Evolutionary conservation across 768 basidiomycete genomes (phyloP).

Genomic region (Mycena venus): DNA sequence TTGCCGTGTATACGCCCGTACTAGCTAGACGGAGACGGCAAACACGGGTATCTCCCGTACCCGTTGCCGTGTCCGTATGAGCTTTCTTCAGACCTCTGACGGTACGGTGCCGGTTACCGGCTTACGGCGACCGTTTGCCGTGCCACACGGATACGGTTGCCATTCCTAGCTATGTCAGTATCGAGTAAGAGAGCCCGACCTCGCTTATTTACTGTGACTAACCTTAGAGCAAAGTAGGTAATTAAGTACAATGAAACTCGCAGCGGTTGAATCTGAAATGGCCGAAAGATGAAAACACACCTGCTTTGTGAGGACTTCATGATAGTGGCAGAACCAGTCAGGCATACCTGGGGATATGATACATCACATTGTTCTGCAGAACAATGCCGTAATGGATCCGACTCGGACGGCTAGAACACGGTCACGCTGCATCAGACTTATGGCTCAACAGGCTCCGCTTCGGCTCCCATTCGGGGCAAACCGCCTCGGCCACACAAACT

Average conservation of each 20-base stretch:
- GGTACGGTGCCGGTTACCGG: too few species aligned
- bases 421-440: too few species aligned
- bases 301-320: neutral
- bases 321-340: neutral
- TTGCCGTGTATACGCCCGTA: neutral
- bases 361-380: slow-evolving; percentile 4
- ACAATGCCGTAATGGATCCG: too few species aligned
- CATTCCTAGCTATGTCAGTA: too few species aligned
- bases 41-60: neutral
- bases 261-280: neutral
- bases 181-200: too few species aligned
- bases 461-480: slow-evolving; percentile 11
- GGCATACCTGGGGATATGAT: too few species aligned
- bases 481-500: neutral
- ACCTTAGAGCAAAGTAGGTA: too few species aligned
- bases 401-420: too few species aligned
- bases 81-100: too few species aligned
- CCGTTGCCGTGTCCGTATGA: neutral
- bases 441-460: slow-evolving; percentile 1
- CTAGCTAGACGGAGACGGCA: neutral
- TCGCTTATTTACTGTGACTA: neutral
- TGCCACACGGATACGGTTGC: too few species aligned
- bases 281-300: neutral
- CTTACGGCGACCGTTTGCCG: too few species aligned
- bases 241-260: neutral